Evolutionary conservation across 306 rosid genomes (phyloP).

Genomic region (Geum urbanum): DNA sequence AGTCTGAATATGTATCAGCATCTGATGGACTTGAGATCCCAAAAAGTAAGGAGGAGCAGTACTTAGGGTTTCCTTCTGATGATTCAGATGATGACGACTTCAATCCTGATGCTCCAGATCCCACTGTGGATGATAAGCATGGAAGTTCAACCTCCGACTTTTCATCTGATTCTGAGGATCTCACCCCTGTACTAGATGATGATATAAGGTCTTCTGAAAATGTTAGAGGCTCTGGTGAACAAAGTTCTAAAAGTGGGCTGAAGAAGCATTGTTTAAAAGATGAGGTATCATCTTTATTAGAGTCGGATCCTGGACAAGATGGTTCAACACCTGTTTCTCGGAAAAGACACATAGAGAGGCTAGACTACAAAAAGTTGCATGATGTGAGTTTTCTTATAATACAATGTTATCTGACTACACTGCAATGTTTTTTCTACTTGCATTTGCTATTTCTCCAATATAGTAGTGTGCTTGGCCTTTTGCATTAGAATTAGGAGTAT

Average conservation of each 20-base stretch:
- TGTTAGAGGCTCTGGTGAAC: constrained; percentile 37
- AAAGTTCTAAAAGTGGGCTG: constrained; percentile 33
- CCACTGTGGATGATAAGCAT: constrained; percentile 29
- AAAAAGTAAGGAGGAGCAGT: constrained; percentile 43
- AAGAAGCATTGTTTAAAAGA: constrained; percentile 45
- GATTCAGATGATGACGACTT: constrained; percentile 84
- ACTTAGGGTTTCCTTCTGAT: constrained; percentile 75
- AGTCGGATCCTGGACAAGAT: constrained; percentile 49
- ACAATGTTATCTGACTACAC: constrained; percentile 14
- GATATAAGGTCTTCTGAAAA: constrained; percentile 33
- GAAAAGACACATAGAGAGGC: constrained; percentile 61
- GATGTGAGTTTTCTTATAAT: constrained; percentile 70
- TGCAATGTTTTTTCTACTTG: constrained; percentile 13
- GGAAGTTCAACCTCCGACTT: constrained; percentile 89
- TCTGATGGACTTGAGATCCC: constrained; percentile 64
- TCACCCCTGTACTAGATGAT: constrained; percentile 48
- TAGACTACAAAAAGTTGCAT: constrained; percentile 94
- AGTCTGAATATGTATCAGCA: constrained; percentile 74
- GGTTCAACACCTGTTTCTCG: constrained; percentile 44
- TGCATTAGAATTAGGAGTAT: neutral
- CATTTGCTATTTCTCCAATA: constrained; percentile 6
- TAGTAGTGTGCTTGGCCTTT: neutral
- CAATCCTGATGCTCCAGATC: constrained; percentile 56
- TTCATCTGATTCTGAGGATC: constrained; percentile 95
- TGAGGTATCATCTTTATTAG: constrained; percentile 53